Evolutionary conservation across 2,329 filamentous ascomycete species (phyloP).

Genomic region (Aspergillus sp.): DNA sequence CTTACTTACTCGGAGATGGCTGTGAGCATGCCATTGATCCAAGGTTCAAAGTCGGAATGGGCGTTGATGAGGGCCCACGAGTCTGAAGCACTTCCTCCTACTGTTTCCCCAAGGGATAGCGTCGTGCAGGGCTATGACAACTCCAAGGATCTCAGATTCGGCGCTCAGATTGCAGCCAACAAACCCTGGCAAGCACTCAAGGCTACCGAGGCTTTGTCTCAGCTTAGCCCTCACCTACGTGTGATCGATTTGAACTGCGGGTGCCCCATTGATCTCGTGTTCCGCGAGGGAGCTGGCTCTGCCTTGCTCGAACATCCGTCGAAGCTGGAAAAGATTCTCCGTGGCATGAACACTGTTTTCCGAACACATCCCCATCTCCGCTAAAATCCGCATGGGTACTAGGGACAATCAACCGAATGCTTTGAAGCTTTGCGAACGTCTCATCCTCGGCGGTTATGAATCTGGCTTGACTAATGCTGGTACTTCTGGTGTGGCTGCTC

Average conservation of each 20-base stretch:
- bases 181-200: conserved; percentile 89
- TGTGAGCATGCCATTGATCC: conserved; percentile 80
- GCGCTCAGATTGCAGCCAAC: conserved; percentile 86
- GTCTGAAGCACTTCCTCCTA: conserved; percentile 70
- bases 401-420: conserved; percentile 75
- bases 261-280: conserved; percentile 94
- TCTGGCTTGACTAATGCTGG: conserved; percentile 62
- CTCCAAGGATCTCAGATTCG: conserved; percentile 77
- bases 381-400: conserved; percentile 91
- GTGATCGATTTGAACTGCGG: conserved; percentile 95
- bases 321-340: conserved; percentile 90
- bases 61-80: conserved; percentile 89
- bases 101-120: conserved; percentile 49
- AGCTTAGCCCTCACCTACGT: conserved; percentile 74
- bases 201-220: conserved; percentile 74
- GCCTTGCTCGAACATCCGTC: conserved; percentile 81
- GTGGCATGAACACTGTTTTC: conserved; percentile 93
- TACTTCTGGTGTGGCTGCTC: conserved; percentile 82
- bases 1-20: conserved; percentile 99
- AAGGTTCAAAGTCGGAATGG: conserved; percentile 90
- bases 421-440: conserved; percentile 72
- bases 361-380: conserved; percentile 83
- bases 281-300: conserved; percentile 80
- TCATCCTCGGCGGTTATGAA: conserved; percentile 75
- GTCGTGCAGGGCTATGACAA: conserved; percentile 77